Evolutionary conservation across 1,284 basidiomycete species (phyloP).

Genomic region (Microbotryum lychnidis-dioicae): DNA sequence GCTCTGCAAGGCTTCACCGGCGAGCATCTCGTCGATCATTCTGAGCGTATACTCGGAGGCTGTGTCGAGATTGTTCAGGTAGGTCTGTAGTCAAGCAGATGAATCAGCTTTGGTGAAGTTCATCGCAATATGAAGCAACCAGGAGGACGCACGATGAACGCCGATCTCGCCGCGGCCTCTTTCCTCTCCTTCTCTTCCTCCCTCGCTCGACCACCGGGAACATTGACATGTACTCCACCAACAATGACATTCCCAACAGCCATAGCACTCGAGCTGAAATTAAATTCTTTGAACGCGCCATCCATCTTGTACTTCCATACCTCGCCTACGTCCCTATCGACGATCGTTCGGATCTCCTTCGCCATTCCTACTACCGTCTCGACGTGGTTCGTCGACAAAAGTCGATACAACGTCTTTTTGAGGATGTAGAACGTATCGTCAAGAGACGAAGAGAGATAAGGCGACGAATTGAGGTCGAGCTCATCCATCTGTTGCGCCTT

Average conservation of each 20-base stretch:
- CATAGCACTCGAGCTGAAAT: neutral
- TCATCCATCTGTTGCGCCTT: constrained; percentile 59
- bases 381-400: constrained; percentile 57
- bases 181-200: constrained; percentile 53
- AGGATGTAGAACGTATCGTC: constrained; percentile 92
- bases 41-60: constrained; percentile 78
- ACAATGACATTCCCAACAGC: too few species aligned
- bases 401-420: constrained; percentile 66
- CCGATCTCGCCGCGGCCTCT: constrained; percentile 65
- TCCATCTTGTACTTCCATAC: constrained; percentile 76
- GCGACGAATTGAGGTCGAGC: constrained; percentile 53
- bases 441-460: constrained; percentile 55
- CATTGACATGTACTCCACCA: constrained; percentile 37
- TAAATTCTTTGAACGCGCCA: constrained; percentile 57
- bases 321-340: constrained; percentile 71
- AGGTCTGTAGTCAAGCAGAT: constrained; percentile 49
- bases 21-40: constrained; percentile 60
- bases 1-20: constrained; percentile 54
- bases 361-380: constrained; percentile 53
- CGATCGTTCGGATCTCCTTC: constrained; percentile 57
- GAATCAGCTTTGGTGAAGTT: neutral
- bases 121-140: neutral
- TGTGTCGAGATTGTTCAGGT: constrained; percentile 80
- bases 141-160: constrained; percentile 62
- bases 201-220: constrained; percentile 43